Conservation (phyloP, 2,329 filamentous ascomycete species). For the Pestalotiopsis fici region DNA sequence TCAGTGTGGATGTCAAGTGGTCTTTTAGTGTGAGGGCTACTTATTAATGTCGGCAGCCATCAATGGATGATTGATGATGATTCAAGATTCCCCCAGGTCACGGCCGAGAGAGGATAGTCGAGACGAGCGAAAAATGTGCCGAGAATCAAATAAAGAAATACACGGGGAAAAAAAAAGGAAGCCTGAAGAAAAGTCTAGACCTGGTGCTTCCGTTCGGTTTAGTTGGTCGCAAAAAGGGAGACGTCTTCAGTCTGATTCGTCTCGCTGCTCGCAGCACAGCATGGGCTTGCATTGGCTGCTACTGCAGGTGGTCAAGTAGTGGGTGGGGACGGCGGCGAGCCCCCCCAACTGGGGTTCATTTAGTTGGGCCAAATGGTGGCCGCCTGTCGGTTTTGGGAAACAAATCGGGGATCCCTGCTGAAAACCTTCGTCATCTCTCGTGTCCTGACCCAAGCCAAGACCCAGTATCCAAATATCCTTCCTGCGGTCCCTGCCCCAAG, state of each 20-base stretch:
- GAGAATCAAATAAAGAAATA: not conserved
- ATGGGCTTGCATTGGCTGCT: not conserved
- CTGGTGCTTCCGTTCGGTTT: not conserved
- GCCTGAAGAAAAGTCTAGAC: not conserved
- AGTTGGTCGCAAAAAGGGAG: not conserved
- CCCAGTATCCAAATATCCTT: not conserved
- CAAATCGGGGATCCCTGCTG: not conserved
- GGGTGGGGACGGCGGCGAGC: not conserved
- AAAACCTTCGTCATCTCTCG: constrained; percentile 7
- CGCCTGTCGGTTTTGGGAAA: not conserved
- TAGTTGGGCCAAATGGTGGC: not conserved
- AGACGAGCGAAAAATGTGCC: not conserved
- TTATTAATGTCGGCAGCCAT: not conserved
- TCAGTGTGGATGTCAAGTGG: not conserved
- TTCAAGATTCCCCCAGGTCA: too few species aligned
- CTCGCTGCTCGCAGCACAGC: not conserved
- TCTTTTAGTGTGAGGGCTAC: not conserved
- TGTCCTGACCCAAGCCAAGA: not conserved
- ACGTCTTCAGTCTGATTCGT: not conserved
- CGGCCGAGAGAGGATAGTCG: not conserved
- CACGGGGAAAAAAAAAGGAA: not conserved
- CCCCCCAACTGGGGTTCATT: not conserved
- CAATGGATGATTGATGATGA: not conserved
- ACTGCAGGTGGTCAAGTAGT: not conserved
- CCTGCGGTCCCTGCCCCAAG: not conserved